These are phyloP conservation scores for Skeletonema grethae DNA, from an alignment of 108 stramenopile genomes.

Conservation along the genomic window DNA sequence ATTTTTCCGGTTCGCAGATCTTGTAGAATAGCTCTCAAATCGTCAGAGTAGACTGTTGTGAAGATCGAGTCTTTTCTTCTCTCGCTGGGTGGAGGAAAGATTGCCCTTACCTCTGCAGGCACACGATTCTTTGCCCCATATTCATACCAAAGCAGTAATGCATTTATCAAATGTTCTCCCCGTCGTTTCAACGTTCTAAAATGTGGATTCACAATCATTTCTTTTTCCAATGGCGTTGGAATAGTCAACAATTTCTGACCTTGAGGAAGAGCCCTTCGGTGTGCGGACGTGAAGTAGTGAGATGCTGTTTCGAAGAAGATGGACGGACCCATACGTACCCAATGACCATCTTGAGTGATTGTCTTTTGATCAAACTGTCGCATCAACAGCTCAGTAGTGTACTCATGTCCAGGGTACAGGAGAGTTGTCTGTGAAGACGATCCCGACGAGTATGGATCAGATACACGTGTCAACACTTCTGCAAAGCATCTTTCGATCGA, in stretches of 20 bases:
- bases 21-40: constrained; percentile 64
- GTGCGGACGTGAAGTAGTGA: constrained; percentile 70
- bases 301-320: constrained; percentile 82
- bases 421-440: constrained; percentile 42
- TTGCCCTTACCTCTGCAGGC: not conserved
- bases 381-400: constrained; percentile 69
- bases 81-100: not conserved
- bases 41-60: constrained; percentile 70
- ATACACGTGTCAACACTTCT: constrained; percentile 57
- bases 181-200: constrained; percentile 65
- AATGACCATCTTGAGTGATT: constrained; percentile 47
- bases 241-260: constrained; percentile 65
- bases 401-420: constrained; percentile 87
- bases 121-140: constrained; percentile 49
- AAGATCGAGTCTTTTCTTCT: constrained; percentile 50
- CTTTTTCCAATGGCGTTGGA: constrained; percentile 63
- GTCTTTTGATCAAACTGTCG: constrained; percentile 63
- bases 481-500: constrained; percentile 86
- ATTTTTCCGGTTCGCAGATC: constrained; percentile 56
- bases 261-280: constrained; percentile 71
- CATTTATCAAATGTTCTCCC: constrained; percentile 65
- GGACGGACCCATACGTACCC: constrained; percentile 65
- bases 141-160: constrained; percentile 67
- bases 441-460: not conserved
- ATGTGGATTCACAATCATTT: constrained; percentile 69